Evolutionary conservation across 257 asterid species (phyloP).

Genomic region (Solanum rostratum): DNA sequence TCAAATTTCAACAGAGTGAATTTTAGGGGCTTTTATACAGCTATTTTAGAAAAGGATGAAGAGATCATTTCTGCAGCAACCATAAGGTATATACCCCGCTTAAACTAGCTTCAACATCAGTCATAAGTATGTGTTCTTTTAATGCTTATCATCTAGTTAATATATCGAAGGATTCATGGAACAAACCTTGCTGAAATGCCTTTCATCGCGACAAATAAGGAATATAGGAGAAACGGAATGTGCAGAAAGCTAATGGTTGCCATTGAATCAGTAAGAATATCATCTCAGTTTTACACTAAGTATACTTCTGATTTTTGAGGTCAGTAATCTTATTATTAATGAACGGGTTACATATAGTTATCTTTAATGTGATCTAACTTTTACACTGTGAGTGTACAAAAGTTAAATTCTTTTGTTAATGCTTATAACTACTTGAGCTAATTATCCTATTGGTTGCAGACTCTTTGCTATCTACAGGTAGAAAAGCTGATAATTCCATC

Average conservation of each 20-base stretch:
- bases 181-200: slow-evolving; percentile 55
- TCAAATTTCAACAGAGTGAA: slow-evolving; percentile 37
- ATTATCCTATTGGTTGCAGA: slow-evolving; percentile 8
- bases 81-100: slow-evolving; percentile 21
- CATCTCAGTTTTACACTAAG: neutral
- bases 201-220: slow-evolving; percentile 39
- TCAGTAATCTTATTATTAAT: neutral
- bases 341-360: neutral
- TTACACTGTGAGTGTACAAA: neutral
- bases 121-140: neutral
- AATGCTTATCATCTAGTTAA: neutral
- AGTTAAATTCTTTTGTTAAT: neutral
- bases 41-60: slow-evolving; percentile 43
- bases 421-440: neutral
- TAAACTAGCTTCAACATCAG: neutral
- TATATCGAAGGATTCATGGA: slow-evolving; percentile 35
- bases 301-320: neutral
- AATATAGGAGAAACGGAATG: slow-evolving; percentile 41
- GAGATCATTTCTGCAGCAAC: slow-evolving; percentile 52
- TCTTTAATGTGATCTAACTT: neutral
- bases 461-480: slow-evolving; percentile 30
- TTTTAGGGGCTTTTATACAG: slow-evolving; percentile 39
- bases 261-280: slow-evolving; percentile 31
- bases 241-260: slow-evolving; percentile 38
- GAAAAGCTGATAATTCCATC: slow-evolving; percentile 44